Percentiles rank a stretch among this genome's conserved stretches.
Evolutionary conservation across 352 stramenopile genomes (phyloP).

Genomic region (Phytophthora niederhauseri): DNA sequence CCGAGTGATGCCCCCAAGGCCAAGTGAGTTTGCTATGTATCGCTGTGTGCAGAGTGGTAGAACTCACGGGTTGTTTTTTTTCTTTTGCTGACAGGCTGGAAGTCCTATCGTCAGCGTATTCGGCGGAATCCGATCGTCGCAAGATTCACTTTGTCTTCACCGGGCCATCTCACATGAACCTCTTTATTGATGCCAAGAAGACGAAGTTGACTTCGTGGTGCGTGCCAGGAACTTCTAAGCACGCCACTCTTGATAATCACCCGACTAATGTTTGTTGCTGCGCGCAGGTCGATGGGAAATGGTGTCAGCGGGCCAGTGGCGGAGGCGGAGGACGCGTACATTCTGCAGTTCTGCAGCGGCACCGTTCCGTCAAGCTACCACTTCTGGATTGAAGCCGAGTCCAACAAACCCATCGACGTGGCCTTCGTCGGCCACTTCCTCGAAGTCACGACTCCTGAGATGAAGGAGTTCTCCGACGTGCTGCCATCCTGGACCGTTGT

Average conservation of each 20-base stretch:
- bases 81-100: constrained; percentile 38
- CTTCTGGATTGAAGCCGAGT: constrained; percentile 79
- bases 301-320: constrained; percentile 60
- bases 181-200: constrained; percentile 80
- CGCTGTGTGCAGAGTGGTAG: neutral
- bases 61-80: constrained; percentile 10
- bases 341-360: constrained; percentile 77
- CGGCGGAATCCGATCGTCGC: constrained; percentile 51
- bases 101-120: constrained; percentile 68
- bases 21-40: neutral
- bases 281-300: constrained; percentile 78
- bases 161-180: constrained; percentile 68
- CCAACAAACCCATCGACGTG: constrained; percentile 52
- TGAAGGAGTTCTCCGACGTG: constrained; percentile 44
- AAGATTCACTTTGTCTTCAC: constrained; percentile 72
- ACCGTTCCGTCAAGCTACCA: constrained; percentile 62
- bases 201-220: constrained; percentile 75
- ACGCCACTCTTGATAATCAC: too few relatives aligned
- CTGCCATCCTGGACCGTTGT: constrained; percentile 49
- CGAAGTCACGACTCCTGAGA: constrained; percentile 52
- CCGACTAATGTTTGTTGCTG: too few relatives aligned
- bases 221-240: constrained; percentile 13
- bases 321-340: constrained; percentile 74
- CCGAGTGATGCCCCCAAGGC: constrained; percentile 10
- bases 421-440: constrained; percentile 75